These are phyloP conservation scores for Inonotus hispidus DNA, from an alignment of 1,284 basidiomycete genomes.

Conservation along the genomic window DNA sequence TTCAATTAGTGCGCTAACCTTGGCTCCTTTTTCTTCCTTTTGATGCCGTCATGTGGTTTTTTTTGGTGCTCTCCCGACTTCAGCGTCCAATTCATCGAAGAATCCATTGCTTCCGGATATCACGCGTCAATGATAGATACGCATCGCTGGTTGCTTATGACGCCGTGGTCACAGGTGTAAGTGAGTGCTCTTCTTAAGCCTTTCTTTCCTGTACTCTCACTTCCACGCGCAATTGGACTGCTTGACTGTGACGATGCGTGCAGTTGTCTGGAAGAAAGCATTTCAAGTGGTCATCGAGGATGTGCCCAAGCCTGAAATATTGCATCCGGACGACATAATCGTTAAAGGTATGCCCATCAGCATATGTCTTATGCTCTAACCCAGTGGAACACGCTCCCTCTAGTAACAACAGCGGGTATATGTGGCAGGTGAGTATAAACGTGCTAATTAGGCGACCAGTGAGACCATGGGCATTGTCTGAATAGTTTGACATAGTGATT, in stretches of 20 bases:
- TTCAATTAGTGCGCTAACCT: no score
- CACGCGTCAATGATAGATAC: no score
- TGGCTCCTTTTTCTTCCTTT: background rate
- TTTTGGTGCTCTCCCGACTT: no score
- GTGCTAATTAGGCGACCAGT: no score
- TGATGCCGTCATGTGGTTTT: background rate
- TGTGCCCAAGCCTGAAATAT: slow-evolving; percentile 40
- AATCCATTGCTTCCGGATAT: background rate
- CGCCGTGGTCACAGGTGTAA: no score
- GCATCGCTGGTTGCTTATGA: no score
- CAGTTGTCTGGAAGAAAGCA: slow-evolving; percentile 45
- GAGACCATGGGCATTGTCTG: background rate
- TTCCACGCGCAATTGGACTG: background rate
- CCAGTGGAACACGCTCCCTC: no score
- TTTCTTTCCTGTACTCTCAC: background rate
- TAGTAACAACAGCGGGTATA: slow-evolving; percentile 47
- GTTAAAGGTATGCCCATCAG: slow-evolving; percentile 33
- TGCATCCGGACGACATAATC: slow-evolving; percentile 47
- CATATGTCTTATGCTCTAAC: no score
- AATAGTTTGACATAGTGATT: slow-evolving; percentile 30
- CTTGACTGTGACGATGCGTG: slow-evolving; percentile 35
- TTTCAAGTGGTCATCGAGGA: slow-evolving; percentile 40
- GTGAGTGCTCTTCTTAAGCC: no score
- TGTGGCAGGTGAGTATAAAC: slow-evolving; percentile 38
- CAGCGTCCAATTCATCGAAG: no score